phyloP scores from a whole-genome alignment of 2,329 filamentous ascomycete species.

The Talaromyces piceae region DNA sequence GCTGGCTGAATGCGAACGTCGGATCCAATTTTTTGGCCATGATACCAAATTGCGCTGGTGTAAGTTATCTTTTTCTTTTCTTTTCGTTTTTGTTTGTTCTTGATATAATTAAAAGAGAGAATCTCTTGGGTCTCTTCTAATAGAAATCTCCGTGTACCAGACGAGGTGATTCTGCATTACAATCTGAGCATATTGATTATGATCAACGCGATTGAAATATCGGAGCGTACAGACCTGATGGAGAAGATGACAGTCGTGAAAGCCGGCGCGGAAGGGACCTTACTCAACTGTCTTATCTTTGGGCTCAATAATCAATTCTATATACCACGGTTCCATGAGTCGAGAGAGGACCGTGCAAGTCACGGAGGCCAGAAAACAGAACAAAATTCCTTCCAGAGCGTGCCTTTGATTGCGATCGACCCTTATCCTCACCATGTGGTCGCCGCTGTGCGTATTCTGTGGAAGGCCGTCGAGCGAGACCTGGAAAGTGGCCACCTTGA shows the following conservation, averaged over 20 bases:
- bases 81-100: not conserved
- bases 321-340: slow-evolving; percentile 11
- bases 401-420: slow-evolving; percentile 24
- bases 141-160: too few relatives aligned
- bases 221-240: slow-evolving; percentile 20
- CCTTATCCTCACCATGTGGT: slow-evolving; percentile 26
- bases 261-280: slow-evolving; percentile 18
- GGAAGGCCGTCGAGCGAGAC: slow-evolving; percentile 21
- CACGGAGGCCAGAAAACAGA: not conserved
- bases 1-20: slow-evolving; percentile 19
- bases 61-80: slow-evolving; percentile 11
- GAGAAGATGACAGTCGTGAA: slow-evolving; percentile 15
- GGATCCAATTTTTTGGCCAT: slow-evolving; percentile 23
- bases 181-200: slow-evolving; percentile 22
- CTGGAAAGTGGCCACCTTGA: slow-evolving; percentile 18
- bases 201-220: slow-evolving; percentile 21
- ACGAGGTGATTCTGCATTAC: slow-evolving; percentile 23
- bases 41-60: slow-evolving; percentile 27
- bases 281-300: slow-evolving; percentile 22
- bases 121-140: too few relatives aligned
- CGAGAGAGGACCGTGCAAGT: not conserved
- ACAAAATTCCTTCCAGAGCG: not conserved
- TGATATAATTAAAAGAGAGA: too few relatives aligned
- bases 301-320: slow-evolving; percentile 21
- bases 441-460: slow-evolving; percentile 21